Base-by-base conservation (phyloP, 208 protist species). In the Spongospora subterranea region DNA sequence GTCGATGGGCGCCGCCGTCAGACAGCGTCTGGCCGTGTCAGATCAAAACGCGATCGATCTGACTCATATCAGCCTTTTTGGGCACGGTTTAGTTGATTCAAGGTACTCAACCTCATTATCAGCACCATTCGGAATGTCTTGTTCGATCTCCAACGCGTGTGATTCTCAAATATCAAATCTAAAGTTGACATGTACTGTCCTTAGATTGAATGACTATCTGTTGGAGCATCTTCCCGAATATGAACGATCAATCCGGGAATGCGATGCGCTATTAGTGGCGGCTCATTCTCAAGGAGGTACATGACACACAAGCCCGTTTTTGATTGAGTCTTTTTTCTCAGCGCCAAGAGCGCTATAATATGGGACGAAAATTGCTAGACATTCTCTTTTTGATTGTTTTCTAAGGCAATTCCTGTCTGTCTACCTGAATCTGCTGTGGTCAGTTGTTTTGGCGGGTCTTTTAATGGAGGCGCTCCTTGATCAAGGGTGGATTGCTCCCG, bases 281-380 rank as follows among this genome's bases (percentile, higher is more conserved):
- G 6, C 71, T 6, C 71, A 82, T 82, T 82, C 71, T 6, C 71
- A 82, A 82, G 71, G 71, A 35, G 71, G 71, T 82, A 82, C 17
- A 43, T 39, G 24, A 6, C n/a, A n/a, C n/a, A n/a, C 24, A 6
- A 29, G 50, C 50, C 24, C 13, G 13, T 60, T 24, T 60, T 60
- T 6, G 50, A 60, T 60, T 60, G 6, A 60, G 50, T 24, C 24
- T 24, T 29, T 60, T 60, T 6, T 24, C 13, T 60, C 50, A 24
- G n/a, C n/a, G n/a, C n/a, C n/a, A n/a, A n/a, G 17, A 29, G 54
- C 54, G 54, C 54, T 32, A 65, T 65, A 17, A 32, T 32, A 65
- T 29, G 54, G 17, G 20, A 65, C 54, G 20, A 29, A 65, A 32
- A 29, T 17, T 65, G 54, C 20, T 29, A 32, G 54, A 65, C 54